Percentiles rank a stretch among this genome's conserved stretches.
Conservation (phyloP, 1,284 basidiomycete genomes). For the Leccinum fallax region DNA sequence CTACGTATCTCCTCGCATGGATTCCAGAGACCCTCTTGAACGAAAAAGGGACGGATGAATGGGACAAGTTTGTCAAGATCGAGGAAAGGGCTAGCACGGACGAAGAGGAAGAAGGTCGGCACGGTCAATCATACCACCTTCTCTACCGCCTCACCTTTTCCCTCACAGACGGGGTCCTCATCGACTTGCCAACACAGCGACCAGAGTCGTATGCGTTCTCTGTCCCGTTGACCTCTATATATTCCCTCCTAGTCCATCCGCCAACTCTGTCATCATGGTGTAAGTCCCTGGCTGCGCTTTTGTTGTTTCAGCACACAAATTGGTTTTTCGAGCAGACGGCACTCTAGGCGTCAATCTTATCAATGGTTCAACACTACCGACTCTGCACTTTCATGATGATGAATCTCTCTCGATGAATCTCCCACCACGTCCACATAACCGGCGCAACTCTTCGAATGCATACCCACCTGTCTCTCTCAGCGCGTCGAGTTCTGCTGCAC, state of each 20-base stretch:
- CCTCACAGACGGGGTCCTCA: slow-evolving; percentile 68
- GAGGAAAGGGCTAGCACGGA: slow-evolving; percentile 63
- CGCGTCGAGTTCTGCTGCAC: slow-evolving; percentile 43
- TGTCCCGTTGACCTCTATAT: slow-evolving; percentile 85
- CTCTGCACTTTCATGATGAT: slow-evolving; percentile 95
- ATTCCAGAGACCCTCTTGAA: slow-evolving; percentile 80
- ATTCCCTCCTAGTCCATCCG: slow-evolving; percentile 86
- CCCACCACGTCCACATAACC: slow-evolving; percentile 41
- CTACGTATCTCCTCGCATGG: slow-evolving; percentile 80
- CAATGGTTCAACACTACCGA: slow-evolving; percentile 88
- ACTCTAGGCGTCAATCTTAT: slow-evolving; percentile 83
- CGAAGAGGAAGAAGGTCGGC: slow-evolving; percentile 74
- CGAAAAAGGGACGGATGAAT: slow-evolving; percentile 75
- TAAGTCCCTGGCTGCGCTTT: slow-evolving; percentile 44
- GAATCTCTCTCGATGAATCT: slow-evolving; percentile 80
- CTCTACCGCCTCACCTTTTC: slow-evolving; percentile 10
- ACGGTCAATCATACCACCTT: not conserved
- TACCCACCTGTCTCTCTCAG: slow-evolving; percentile 60
- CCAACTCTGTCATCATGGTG: slow-evolving; percentile 89
- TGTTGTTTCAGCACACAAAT: slow-evolving; percentile 4
- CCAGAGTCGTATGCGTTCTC: slow-evolving; percentile 96
- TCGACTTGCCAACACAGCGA: slow-evolving; percentile 72
- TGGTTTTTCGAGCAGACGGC: slow-evolving; percentile 51
- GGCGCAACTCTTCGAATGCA: slow-evolving; percentile 43
- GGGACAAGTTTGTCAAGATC: slow-evolving; percentile 84